Evolutionary conservation across 805 yeast genomes (phyloP), one percentile per base, ranked within the genome.

Genomic region (Metschnikowia arizonensis): DNA sequence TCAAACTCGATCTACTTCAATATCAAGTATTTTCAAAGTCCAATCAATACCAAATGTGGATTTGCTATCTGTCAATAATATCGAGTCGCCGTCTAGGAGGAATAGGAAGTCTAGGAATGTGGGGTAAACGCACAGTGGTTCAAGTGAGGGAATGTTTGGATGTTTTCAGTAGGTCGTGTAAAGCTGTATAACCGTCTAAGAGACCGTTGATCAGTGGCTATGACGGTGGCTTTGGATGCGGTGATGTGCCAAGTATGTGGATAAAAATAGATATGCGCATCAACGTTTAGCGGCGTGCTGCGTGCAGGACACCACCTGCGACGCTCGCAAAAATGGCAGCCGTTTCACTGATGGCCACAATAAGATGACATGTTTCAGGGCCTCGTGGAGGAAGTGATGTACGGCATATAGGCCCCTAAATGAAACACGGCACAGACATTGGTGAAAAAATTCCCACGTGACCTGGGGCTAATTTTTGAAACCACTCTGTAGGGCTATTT

Each of bases 191-290:
- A 18, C n/a, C 34, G 25, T 32, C 18, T 29, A 24, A 47, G 51
- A 26, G 59, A 56, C 50, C 59, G 64, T 62, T 52, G 37, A 21
- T 42, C 30, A 24, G 29, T 15, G 29, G 40, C 40, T 24, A 32
- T 37, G 40, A 23, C 17, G 32, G 14, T 11, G 14, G 33, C 33
- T 37, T 28, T 11, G 33, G 32, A 28, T 19, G 40, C 32, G 25
- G 33, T 37, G 38, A 34, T 34, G 21, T 9, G 23, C 25, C 38
- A 34, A 28, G n/a, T 19, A 15, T 12, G 23, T 17, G 40, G 40
- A 33, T 37, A 37, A 28, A 28, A 37, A 37, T 37, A 37, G 40
- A 37, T 37, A 26, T 37, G 40, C 40, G 33, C 40, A 29, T 37
- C 40, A 26, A 37, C 33, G 40, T 28, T 26, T 24, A 26, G 31